These are phyloP conservation scores for Allantophomopsis cytisporea DNA, from an alignment of 2,329 filamentous ascomycete species.

Conservation along the genomic window DNA sequence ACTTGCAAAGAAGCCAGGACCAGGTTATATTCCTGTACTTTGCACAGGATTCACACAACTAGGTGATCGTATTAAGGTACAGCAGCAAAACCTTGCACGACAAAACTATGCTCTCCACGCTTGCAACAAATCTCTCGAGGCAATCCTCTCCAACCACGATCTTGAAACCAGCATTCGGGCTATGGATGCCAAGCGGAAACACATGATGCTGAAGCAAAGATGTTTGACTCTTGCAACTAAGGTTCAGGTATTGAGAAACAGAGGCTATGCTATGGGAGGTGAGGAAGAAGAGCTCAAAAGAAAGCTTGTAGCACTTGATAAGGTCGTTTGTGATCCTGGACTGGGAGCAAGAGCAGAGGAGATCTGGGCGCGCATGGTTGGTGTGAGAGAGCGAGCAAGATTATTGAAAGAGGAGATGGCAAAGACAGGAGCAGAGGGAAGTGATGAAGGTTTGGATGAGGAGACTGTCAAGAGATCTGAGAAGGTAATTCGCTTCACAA, in stretches of 20 bases:
- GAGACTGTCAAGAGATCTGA: conserved; percentile 60
- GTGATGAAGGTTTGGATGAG: conserved; percentile 42
- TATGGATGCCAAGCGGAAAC: conserved; percentile 57
- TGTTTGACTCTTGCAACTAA: conserved; percentile 64
- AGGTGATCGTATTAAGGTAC: conserved; percentile 57
- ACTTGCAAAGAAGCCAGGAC: conserved; percentile 63
- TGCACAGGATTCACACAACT: conserved; percentile 62
- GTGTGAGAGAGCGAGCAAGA: conserved; percentile 59
- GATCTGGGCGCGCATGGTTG: conserved; percentile 71
- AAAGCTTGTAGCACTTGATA: conserved; percentile 56
- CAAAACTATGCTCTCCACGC: conserved; percentile 65
- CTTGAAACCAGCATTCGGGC: conserved; percentile 63
- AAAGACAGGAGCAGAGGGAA: conserved; percentile 41
- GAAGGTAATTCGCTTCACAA: conserved; percentile 39
- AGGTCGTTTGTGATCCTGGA: conserved; percentile 58
- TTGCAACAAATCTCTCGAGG: conserved; percentile 61
- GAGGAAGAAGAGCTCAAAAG: conserved; percentile 68
- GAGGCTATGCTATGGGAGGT: conserved; percentile 67
- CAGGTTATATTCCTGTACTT: conserved; percentile 64
- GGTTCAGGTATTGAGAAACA: conserved; percentile 68
- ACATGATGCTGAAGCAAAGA: conserved; percentile 59
- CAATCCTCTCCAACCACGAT: conserved; percentile 64
- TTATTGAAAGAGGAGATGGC: conserved; percentile 63
- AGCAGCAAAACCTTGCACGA: conserved; percentile 53
- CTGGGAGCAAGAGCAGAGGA: conserved; percentile 68